Percentiles rank a stretch among this genome's conserved stretches.
Conservation (phyloP, 176 grass and related monocot species). For the Oryza glaberrima region DNA sequence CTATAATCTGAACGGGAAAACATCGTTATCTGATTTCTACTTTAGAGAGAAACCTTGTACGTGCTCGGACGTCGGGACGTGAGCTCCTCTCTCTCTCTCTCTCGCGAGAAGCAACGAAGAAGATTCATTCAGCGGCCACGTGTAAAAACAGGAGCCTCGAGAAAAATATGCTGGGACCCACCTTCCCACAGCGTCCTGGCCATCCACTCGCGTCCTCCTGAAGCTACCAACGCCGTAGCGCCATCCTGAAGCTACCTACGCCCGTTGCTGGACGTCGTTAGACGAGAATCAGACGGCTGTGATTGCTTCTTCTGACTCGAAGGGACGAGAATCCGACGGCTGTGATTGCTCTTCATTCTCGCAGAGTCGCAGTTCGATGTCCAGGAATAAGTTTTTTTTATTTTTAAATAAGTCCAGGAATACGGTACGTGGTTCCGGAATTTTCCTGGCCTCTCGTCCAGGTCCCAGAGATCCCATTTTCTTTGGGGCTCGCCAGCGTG, state of each 20-base stretch:
- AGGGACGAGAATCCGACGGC: no score
- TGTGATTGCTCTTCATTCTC: no score
- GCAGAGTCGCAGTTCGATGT: no score
- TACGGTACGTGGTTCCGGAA: constrained; percentile 28
- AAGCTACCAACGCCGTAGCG: no score
- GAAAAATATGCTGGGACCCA: neutral
- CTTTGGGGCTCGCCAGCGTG: neutral
- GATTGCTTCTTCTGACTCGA: neutral
- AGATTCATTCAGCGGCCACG: neutral
- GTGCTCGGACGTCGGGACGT: neutral
- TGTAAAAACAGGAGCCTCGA: neutral
- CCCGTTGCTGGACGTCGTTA: neutral
- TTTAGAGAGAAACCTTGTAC: no score
- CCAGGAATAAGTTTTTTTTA: no score
- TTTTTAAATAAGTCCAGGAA: neutral
- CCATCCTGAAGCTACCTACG: no score
- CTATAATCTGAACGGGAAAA: no score
- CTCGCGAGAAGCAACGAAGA: neutral
- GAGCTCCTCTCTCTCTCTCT: neutral
- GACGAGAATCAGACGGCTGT: neutral
- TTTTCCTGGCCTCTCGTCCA: constrained; percentile 8
- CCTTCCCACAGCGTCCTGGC: neutral
- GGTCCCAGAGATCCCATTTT: neutral
- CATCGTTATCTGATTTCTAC: no score
- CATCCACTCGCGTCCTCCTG: no score